Conservation (phyloP, 2,329 filamentous ascomycete genomes). For the Fusarium pininemorale region DNA sequence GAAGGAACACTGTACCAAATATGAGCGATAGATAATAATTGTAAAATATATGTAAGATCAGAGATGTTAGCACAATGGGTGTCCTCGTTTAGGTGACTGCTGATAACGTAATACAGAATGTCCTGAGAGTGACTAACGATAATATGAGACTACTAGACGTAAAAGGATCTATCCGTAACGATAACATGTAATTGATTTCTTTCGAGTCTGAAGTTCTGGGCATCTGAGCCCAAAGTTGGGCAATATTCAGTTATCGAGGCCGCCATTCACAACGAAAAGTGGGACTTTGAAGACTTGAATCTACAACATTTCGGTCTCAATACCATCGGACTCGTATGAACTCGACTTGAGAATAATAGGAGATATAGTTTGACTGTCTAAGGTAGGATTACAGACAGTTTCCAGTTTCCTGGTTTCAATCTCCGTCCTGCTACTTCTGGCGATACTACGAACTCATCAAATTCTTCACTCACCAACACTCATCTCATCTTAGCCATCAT, state of each 20-base stretch:
- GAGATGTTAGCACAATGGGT: not conserved
- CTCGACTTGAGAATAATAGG: not conserved
- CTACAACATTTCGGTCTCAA: not conserved
- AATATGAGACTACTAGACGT: not conserved
- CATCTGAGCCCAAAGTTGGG: not conserved
- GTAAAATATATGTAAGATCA: slow-evolving; percentile 34
- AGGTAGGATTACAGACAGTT: not conserved
- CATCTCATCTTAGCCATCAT: slow-evolving; percentile 25
- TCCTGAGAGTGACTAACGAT: accelerated
- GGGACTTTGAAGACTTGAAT: slow-evolving; percentile 38
- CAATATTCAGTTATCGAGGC: slow-evolving; percentile 46
- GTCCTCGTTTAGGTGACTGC: not conserved
- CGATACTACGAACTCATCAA: not conserved
- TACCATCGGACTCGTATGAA: not conserved
- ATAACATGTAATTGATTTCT: no score
- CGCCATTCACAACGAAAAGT: slow-evolving; percentile 24
- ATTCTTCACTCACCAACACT: not conserved
- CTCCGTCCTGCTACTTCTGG: accelerated
- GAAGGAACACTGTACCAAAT: slow-evolving; percentile 26
- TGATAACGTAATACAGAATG: not conserved
- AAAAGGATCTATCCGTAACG: no score
- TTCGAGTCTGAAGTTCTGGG: not conserved
- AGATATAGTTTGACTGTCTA: not conserved
- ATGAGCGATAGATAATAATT: slow-evolving; percentile 39
- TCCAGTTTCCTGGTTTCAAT: accelerated